Conservation (phyloP, 1,284 basidiomycete species). For the Ustilago xerochloae region DNA sequence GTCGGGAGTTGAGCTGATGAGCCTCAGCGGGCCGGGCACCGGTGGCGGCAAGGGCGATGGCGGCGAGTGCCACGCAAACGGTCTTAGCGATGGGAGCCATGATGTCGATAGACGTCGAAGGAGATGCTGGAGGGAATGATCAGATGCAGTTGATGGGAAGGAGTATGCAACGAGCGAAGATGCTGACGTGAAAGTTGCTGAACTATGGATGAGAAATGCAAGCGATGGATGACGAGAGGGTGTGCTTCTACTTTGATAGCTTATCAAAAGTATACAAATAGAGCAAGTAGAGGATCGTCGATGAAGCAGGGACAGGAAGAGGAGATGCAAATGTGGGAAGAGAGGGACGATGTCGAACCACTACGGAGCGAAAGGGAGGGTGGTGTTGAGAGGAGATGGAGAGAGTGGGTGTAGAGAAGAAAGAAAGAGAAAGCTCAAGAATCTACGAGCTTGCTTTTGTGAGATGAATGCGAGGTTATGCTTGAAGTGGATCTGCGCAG, state of each 20-base stretch:
- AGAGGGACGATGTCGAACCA: slow-evolving; percentile 21
- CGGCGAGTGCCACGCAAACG: slow-evolving; percentile 46
- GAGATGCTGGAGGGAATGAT: slow-evolving; percentile 1
- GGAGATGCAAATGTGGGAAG: not conserved
- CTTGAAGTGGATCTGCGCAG: slow-evolving; percentile 24
- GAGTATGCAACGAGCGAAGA: not conserved
- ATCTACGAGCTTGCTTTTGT: slow-evolving; percentile 15
- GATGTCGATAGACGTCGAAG: slow-evolving; percentile 10
- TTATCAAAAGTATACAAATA: slow-evolving; percentile 28
- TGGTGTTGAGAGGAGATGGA: not conserved
- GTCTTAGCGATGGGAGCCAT: slow-evolving; percentile 55
- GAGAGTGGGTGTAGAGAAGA: not conserved
- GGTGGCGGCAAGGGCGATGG: slow-evolving; percentile 40
- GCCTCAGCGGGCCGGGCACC: slow-evolving; percentile 37
- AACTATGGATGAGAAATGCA: not conserved
- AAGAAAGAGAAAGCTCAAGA: not conserved
- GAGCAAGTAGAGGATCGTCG: slow-evolving; percentile 9
- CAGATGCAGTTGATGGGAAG: not conserved
- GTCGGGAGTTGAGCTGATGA: slow-evolving; percentile 46
- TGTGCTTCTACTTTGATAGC: slow-evolving; percentile 10
- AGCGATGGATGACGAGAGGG: not conserved
- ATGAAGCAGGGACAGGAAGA: not conserved
- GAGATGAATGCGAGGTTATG: slow-evolving; percentile 6
- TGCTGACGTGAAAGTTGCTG: too few relatives aligned
- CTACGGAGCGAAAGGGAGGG: not conserved